A percentile compares a stretch with the other conserved stretches of the same genome.
These are phyloP conservation scores for Pisolithus microcarpus DNA, from an alignment of 768 basidiomycete species.

Conservation along the genomic window DNA sequence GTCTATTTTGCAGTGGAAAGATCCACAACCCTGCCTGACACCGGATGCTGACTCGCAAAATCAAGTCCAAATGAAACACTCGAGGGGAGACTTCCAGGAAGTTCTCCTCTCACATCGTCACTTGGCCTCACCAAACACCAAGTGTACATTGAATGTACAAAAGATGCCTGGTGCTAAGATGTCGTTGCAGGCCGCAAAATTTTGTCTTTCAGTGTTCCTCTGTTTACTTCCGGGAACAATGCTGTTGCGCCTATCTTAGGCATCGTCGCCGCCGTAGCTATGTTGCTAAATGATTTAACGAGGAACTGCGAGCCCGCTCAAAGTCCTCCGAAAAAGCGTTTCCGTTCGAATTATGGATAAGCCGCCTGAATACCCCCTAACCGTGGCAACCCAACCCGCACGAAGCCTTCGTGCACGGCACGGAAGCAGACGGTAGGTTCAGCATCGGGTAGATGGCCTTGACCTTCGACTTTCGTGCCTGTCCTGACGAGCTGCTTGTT, in stretches of 20 bases:
- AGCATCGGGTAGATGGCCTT: too few relatives aligned
- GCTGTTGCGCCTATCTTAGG: too few relatives aligned
- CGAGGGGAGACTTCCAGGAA: conserved; percentile 17
- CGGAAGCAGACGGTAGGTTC: not conserved
- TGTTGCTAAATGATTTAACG: conserved; percentile 1
- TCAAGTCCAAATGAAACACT: conserved; percentile 7
- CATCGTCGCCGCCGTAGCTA: not conserved
- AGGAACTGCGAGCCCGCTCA: not conserved
- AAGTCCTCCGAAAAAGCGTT: not conserved
- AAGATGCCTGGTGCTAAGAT: too few relatives aligned
- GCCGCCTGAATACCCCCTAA: conserved; percentile 9
- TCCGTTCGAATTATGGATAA: conserved; percentile 6
- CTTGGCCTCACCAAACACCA: conserved; percentile 16
- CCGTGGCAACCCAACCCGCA: conserved; percentile 17
- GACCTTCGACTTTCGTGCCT: not conserved
- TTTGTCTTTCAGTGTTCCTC: not conserved
- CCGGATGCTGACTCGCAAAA: too few relatives aligned
- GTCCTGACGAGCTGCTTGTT: conserved; percentile 14
- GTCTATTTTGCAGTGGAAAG: too few relatives aligned
- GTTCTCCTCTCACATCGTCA: conserved; percentile 11
- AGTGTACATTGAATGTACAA: conserved; percentile 13
- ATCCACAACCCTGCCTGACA: too few relatives aligned
- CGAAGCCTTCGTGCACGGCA: conserved; percentile 5
- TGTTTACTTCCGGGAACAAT: not conserved
- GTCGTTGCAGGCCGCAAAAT: too few relatives aligned